These are phyloP conservation scores for Saccharomycopsis crataegensis DNA, from an alignment of 1,139 yeast genomes.

Conservation along the genomic window DNA sequence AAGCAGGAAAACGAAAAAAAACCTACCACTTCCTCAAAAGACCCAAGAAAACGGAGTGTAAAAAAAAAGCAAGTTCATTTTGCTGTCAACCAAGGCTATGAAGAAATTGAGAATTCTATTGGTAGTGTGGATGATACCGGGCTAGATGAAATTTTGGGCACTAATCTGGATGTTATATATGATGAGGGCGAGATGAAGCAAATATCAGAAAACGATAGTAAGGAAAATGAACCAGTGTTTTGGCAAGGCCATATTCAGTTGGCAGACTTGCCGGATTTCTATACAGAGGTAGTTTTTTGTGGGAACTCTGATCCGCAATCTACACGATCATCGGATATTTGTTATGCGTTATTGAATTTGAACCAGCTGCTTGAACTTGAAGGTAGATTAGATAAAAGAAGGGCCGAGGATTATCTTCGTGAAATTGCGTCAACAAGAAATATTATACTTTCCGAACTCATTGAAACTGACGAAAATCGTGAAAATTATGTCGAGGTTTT, in stretches of 20 bases:
- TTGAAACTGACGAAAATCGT: background rate
- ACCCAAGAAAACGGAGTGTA: too few species aligned
- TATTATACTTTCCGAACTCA: conserved; percentile 2
- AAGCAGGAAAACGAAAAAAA: background rate
- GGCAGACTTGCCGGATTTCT: conserved; percentile 4
- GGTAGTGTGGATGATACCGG: background rate
- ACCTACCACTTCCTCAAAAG: background rate
- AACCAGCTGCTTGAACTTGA: conserved; percentile 2
- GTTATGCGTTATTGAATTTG: conserved; percentile 1
- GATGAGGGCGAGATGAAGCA: background rate
- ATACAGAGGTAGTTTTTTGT: background rate
- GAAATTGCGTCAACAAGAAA: conserved; percentile 1
- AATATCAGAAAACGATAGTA: background rate
- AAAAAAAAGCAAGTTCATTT: too few species aligned
- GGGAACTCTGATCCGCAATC: background rate
- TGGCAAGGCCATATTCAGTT: conserved; percentile 9
- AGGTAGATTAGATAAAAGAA: conserved; percentile 9
- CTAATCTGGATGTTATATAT: background rate
- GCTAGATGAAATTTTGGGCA: conserved; percentile 1
- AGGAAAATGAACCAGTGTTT: background rate
- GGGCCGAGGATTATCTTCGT: conserved; percentile 10
- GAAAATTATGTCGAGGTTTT: background rate
- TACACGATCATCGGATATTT: background rate
- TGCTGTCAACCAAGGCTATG: too few species aligned
- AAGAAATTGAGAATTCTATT: too few species aligned